These are phyloP conservation scores for Penicillium decumbens DNA, from an alignment of 2,329 filamentous ascomycete genomes.

Conservation along the genomic window DNA sequence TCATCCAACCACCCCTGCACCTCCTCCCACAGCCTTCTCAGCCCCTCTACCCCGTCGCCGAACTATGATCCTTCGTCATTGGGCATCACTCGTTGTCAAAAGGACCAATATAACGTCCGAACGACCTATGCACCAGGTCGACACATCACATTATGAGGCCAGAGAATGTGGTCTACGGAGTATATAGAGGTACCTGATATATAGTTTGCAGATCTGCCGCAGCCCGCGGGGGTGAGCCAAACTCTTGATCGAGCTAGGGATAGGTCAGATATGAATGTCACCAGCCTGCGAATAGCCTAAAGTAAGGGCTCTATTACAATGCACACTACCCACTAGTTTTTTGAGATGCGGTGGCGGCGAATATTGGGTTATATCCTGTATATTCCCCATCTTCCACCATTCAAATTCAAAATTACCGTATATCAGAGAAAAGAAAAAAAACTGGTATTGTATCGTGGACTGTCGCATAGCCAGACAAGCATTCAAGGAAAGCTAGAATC, in stretches of 20 bases:
- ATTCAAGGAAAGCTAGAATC: neutral
- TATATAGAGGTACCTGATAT: neutral
- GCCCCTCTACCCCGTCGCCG: too few species aligned
- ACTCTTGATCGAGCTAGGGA: neutral
- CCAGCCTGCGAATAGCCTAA: too few species aligned
- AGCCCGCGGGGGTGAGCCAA: neutral
- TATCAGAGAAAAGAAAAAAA: neutral
- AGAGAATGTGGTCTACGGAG: too few species aligned
- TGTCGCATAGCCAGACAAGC: neutral
- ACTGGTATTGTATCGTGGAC: constrained; percentile 7
- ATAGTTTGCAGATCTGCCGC: neutral
- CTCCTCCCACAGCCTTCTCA: too few species aligned
- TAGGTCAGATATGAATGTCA: neutral
- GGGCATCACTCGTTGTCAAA: too few species aligned
- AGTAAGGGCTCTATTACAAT: too few species aligned
- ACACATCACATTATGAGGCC: too few species aligned
- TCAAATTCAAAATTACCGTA: neutral
- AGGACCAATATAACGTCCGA: too few species aligned
- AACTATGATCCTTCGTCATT: too few species aligned
- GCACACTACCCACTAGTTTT: neutral
- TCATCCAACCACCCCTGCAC: too few species aligned
- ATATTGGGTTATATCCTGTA: neutral
- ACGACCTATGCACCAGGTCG: too few species aligned
- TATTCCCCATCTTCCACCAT: neutral
- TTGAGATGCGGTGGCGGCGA: neutral